A percentile compares a stretch with the other conserved stretches of the same genome.
Conservation (phyloP, 352 stramenopile genomes). For the Peronospora farinosa region DNA sequence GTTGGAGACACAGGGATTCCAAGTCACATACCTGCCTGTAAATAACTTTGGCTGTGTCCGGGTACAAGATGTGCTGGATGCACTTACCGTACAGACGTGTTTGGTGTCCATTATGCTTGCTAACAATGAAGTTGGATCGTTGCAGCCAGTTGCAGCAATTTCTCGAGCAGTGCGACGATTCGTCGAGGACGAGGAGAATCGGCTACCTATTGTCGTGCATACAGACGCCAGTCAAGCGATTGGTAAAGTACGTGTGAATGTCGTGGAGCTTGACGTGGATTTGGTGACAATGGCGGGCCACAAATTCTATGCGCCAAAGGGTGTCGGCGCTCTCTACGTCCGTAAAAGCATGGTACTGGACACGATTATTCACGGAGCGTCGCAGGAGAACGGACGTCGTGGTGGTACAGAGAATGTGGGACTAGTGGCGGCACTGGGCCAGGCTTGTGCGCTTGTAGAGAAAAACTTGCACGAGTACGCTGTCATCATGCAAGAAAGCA, state of each 20-base stretch:
- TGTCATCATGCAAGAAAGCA: constrained; percentile 52
- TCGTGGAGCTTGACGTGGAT: constrained; percentile 85
- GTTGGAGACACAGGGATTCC: constrained; percentile 52
- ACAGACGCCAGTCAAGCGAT: constrained; percentile 95
- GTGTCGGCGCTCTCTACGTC: constrained; percentile 78
- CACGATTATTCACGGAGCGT: constrained; percentile 87
- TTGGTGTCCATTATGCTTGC: constrained; percentile 96
- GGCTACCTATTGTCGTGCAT: constrained; percentile 85
- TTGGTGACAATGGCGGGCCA: constrained; percentile 96
- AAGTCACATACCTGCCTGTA: constrained; percentile 68
- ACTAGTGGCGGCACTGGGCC: constrained; percentile 90
- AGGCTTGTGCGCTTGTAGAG: constrained; percentile 65
- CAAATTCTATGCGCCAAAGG: constrained; percentile 97
- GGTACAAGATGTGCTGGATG: constrained; percentile 69
- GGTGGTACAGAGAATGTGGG: constrained; percentile 97
- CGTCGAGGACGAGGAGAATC: constrained; percentile 25
- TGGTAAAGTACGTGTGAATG: constrained; percentile 89
- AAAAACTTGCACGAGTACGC: constrained; percentile 70
- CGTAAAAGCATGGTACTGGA: constrained; percentile 36
- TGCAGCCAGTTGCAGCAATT: constrained; percentile 93
- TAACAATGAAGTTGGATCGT: constrained; percentile 97
- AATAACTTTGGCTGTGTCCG: constrained; percentile 45
- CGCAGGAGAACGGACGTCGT: constrained; percentile 88
- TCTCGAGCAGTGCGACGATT: constrained; percentile 36
- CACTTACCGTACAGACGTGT: constrained; percentile 81